Conservation (phyloP, 2,329 filamentous ascomycete genomes). For the Elsinoe necatrix region DNA sequence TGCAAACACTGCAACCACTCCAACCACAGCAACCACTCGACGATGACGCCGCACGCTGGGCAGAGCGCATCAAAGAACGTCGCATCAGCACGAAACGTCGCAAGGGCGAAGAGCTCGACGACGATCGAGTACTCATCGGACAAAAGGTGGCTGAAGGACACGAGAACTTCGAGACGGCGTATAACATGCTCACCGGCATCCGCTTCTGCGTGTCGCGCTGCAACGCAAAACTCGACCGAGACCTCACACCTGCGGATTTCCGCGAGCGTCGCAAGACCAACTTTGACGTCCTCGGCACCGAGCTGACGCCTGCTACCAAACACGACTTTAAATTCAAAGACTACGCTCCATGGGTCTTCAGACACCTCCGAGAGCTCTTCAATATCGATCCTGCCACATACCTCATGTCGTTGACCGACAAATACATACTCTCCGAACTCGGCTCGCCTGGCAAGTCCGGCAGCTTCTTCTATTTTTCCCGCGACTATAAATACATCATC, state of each 20-base stretch:
- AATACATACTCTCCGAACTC: conserved; percentile 95
- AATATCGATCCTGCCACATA: conserved; percentile 94
- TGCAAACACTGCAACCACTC: background rate
- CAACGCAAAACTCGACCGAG: conserved; percentile 90
- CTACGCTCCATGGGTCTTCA: conserved; percentile 99
- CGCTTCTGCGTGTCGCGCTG: conserved; percentile 92
- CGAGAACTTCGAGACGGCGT: conserved; percentile 93
- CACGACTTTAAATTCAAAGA: conserved; percentile 99
- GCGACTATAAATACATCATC: conserved; percentile 99
- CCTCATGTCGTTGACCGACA: conserved; percentile 93
- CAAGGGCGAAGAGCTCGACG: conserved; percentile 66
- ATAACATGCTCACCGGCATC: conserved; percentile 99
- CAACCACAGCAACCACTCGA: conserved; percentile 53
- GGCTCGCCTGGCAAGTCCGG: conserved; percentile 97
- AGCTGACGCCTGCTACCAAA: conserved; percentile 93
- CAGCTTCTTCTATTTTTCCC: conserved; percentile 98
- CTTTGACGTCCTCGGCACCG: conserved; percentile 96
- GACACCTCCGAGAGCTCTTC: conserved; percentile 79
- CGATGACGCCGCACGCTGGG: conserved; percentile 85
- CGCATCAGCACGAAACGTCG: conserved; percentile 76
- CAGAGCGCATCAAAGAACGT: conserved; percentile 87
- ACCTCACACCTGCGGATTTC: conserved; percentile 86
- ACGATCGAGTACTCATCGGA: conserved; percentile 83
- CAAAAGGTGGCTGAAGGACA: conserved; percentile 97
- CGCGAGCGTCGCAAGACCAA: conserved; percentile 93